Evolutionary conservation across 306 rosid species (phyloP), one percentile per base, ranked within the genome.

Genomic region (Vigna mungo): DNA sequence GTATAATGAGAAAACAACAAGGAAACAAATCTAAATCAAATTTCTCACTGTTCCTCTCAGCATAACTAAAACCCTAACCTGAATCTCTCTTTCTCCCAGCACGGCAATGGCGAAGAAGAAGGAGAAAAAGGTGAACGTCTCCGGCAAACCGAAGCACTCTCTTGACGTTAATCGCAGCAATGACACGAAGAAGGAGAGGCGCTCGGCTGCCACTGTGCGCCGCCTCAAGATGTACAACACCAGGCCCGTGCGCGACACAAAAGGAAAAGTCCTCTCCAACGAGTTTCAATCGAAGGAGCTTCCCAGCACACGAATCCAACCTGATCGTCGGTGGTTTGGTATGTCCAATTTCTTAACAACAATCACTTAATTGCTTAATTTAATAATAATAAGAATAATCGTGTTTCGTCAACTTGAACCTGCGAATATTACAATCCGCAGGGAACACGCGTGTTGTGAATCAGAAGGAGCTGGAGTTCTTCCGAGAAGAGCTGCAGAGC

Each of bases 301-400:
- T 77, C 97, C 98, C 1, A 16, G 61, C 52, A 95, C 96, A 0
- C 83, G 96, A 66, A 95, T 95, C 77, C 97, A 89, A 86, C 95
- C 98, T n/a, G 97, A 89, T 78, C 97, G 93, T 43, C 87, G 88
- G 59, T 95, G 97, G 96, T 92, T 95, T 37, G 93, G 97, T 94
- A 48, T 30, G 92, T 78, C 1, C 9, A 34, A 46, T 59, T 62
- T 23, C 27, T 16, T 59, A 1, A 68, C 5, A 12, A 47, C 13
- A 32, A 34, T 6, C 49, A 12, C 49, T 44, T 44, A 43, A 43
- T 10, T 43, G 4, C 48, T 43, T 43, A 44, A 52, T 13, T 7
- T 5, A 9, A 4, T 20, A 4, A 18, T 17, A 12, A 76, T 20
- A 4, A 18, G 7, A 12, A 63, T 41, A 37, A n/a, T 63, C 16